phyloP scores from a whole-genome alignment of 805 yeast species.

The Candida boleticola region DNA sequence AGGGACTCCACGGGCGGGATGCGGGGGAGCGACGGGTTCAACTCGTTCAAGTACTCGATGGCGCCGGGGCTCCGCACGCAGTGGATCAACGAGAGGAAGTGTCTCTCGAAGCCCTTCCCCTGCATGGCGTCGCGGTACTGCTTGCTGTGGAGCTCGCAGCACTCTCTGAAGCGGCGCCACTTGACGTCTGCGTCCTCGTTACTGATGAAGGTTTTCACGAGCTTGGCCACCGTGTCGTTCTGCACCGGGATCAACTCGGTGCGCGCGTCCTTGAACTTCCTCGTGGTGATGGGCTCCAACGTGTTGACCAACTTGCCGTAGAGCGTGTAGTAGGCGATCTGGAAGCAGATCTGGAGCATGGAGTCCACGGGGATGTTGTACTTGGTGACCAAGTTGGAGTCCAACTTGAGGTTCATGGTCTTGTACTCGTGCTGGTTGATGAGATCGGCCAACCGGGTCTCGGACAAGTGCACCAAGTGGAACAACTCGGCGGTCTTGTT shows the following conservation, averaged over 20 bases:
- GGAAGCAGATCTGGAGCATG: constrained; percentile 50
- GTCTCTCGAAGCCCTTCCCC: constrained; percentile 74
- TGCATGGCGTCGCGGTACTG: constrained; percentile 51
- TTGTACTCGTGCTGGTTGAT: constrained; percentile 58
- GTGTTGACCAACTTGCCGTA: constrained; percentile 50
- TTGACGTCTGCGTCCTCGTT: constrained; percentile 44
- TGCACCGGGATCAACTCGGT: constrained; percentile 70
- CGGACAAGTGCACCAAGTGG: constrained; percentile 52
- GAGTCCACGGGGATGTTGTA: constrained; percentile 49
- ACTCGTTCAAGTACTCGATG: constrained; percentile 33
- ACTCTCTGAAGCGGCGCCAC: constrained; percentile 49
- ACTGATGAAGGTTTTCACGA: constrained; percentile 65
- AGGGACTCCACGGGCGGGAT: constrained; percentile 14
- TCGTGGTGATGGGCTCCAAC: constrained; percentile 63
- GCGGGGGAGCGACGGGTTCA: constrained; percentile 36
- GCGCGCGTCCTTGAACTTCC: constrained; percentile 65
- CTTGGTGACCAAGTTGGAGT: constrained; percentile 34
- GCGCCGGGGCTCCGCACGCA: constrained; percentile 46
- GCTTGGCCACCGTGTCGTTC: constrained; percentile 45
- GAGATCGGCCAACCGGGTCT: constrained; percentile 56
- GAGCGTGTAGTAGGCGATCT: constrained; percentile 52
- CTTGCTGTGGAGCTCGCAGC: constrained; percentile 51
- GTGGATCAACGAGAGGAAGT: constrained; percentile 61
- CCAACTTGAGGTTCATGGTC: constrained; percentile 36
- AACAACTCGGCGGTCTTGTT: constrained; percentile 44